Evolutionary conservation across 345 rosid genomes (phyloP).

Genomic region (Lepidium sativum): DNA sequence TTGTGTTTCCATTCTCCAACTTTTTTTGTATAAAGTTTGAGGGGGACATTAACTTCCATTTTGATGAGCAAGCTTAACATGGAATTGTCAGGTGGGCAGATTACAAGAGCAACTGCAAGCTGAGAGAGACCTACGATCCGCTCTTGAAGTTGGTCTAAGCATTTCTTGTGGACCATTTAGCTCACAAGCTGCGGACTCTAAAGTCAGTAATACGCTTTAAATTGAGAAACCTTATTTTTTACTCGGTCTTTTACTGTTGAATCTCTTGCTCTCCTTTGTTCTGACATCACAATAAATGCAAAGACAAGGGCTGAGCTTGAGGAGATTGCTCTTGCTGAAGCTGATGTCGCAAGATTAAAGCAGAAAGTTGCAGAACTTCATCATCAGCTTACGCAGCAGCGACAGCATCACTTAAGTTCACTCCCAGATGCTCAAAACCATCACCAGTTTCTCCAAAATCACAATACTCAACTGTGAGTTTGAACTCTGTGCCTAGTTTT

Average conservation of each 20-base stretch:
- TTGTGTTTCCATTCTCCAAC: neutral
- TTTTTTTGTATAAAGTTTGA: neutral
- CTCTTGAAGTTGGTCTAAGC: constrained; percentile 96
- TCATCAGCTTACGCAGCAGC: constrained; percentile 89
- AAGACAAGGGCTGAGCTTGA: constrained; percentile 98
- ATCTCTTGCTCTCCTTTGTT: constrained; percentile 13
- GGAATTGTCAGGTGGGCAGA: constrained; percentile 58
- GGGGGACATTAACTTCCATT: neutral
- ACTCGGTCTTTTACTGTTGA: neutral
- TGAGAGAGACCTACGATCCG: constrained; percentile 94
- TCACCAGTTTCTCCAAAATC: constrained; percentile 69
- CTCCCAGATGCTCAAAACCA: constrained; percentile 83
- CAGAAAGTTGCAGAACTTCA: constrained; percentile 97
- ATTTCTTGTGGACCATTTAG: constrained; percentile 83
- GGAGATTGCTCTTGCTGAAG: constrained; percentile 98
- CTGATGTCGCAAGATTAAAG: constrained; percentile 94
- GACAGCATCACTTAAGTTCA: constrained; percentile 75
- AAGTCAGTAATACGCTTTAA: constrained; percentile 42
- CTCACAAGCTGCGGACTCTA: constrained; percentile 82
- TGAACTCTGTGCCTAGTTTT: neutral
- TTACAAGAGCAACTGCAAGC: constrained; percentile 98
- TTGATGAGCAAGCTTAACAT: constrained; percentile 2
- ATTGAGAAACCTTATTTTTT: neutral
- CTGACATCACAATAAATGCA: constrained; percentile 32
- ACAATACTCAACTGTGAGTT: constrained; percentile 76